Base-by-base conservation (phyloP, 2,329 filamentous ascomycete genomes). In the Aspergillus brasiliensis region DNA sequence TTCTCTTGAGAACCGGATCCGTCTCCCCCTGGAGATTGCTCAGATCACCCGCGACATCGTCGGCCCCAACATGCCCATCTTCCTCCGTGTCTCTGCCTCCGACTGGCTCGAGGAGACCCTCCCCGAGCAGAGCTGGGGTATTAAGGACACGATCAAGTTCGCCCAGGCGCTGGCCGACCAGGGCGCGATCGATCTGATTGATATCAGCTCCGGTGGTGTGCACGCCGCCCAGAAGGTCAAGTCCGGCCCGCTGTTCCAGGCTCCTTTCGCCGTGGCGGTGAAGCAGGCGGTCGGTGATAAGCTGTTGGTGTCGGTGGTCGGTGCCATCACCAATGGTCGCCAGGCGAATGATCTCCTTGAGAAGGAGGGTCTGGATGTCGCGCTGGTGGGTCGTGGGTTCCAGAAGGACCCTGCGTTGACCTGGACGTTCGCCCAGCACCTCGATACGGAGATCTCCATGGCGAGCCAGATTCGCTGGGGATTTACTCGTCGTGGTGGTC, bases 361-460 rank as follows among this genome's bases (percentile, higher is more conserved):
- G 60, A 75, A 78, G 62, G 74, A 78, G 8, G 75, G 77, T 62
- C 68, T 87, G 60, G 92, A 97, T 71, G 75, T 93, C n/a, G 86
- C 89, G 0, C 82, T 94, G 17, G 82, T 89, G 1, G 93, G 86
- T 0, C 82, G 91, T 58, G 88, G 90, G 70, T 95, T 95, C 76
- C 82, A 96, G 77, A 86, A 91, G 73, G 91, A 96, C 71, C 90
- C 92, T 0, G 88, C 91, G 59, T 87, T 92, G 71, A 89, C 92
- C 8, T 86, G 91, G 76, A 83, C 84, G 34, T 88, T 86, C 63
- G 92, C 91, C 0, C 84, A 90, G 62, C 85, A 92, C 65, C 79
- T 96, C 31, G 87, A 85, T 8, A 86, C 93, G 3, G 79, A 86
- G 59, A 86, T 93, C 5, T 81, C 88, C 67, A 89, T 88, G 85